Evolutionary conservation across 2,329 filamentous ascomycete genomes (phyloP), one percentile per base, ranked within the genome.

Genomic region (Hymenoscyphus fructigenus): DNA sequence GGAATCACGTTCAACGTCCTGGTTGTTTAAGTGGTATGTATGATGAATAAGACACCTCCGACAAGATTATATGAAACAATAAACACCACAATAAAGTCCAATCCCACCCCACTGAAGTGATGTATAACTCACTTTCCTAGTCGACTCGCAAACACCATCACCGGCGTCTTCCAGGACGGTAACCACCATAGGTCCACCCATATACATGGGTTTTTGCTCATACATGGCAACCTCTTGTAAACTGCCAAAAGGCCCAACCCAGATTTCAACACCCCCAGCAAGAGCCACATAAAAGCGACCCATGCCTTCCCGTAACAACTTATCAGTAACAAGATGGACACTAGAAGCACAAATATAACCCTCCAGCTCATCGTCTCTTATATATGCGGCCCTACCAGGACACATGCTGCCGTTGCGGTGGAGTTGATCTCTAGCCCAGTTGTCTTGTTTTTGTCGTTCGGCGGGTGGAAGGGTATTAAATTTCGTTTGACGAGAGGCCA

Each of bases 401-500:
- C 59, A 61, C 12, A 10, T 17, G n/a, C 32, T 50, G 3, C 20
- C 26, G 12, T 61, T 50, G 3, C 1, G 2, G 15, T 34, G 32
- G 7, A 61, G 41, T 53, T 61, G 38, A 5, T 10, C 36, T 23
- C 20, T 20, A 1, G 44, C 59, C 59, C 59, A 61, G 12, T 53
- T 12, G 4, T 61, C 59, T 20, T 61, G 59, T n/a, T 55, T 14
- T 53, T 32, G 10, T 4, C 26, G 38, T 28, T 61, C 41, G 2
- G 20, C 29, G 2, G 20, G 44, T 2, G 44, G 32, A 1, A 61
- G 44, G 6, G 60, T 15, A 32, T 61, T 44, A 10, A 61, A 56
- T 23, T 34, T 12, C 1, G 60, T 61, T 26, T 61, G 60, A 9
- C 20, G 44, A 4, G 44, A 12, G 5, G 60, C 60, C 60, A 61